Base-by-base conservation (phyloP, 768 basidiomycete species). In the Boletus subcaerulescens region DNA sequence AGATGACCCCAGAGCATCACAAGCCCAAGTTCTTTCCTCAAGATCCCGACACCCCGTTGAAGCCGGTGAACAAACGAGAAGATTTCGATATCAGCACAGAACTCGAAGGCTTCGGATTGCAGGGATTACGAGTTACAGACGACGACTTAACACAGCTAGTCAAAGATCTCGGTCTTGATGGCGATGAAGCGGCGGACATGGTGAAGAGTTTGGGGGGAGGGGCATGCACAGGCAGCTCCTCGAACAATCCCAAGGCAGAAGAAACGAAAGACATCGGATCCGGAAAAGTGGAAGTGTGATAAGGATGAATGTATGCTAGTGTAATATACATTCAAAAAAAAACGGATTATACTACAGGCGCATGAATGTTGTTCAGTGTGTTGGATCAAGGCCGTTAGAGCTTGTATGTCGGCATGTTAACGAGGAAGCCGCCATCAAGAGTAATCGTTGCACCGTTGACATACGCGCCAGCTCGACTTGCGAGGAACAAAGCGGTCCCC, bases 1-100 rank as follows among this genome's bases (percentile, higher is more conserved):
- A 92, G 65, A 92, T 92, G 86, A 87, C 86, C 8, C 87, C 88
- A n/a, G 82, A 86, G 39, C 86, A 78, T 45, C 77, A 92, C 61
- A 83, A 75, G 63, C 78, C 76, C 52, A 80, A 82, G 62, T 75
- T 83, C 45, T 76, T 83, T 39, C 77, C 82, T 47, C 65, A 60
- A 40, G 68, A 74, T 40, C 67, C 73, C 0, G 64, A 69, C 13
- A 78, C 77, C n/a, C 80, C 80, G 13, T 66, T 77, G 44, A 80
- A 75, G 55, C 80, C 84, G 4, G 77, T 79, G 44, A 86, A 86
- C 70, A 86, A 84, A 65, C 71, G 74, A 26, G 74, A 79, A 36
- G 74, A 77, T 60, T 76, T 87, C 43, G 88, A 93, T 64, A 75
- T 86, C 10, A 80, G 89, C 41, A 82, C 82, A 3, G 83, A 86